phyloP scores from a whole-genome alignment of 805 yeast species.

The Saccharomycopsis olivae region DNA sequence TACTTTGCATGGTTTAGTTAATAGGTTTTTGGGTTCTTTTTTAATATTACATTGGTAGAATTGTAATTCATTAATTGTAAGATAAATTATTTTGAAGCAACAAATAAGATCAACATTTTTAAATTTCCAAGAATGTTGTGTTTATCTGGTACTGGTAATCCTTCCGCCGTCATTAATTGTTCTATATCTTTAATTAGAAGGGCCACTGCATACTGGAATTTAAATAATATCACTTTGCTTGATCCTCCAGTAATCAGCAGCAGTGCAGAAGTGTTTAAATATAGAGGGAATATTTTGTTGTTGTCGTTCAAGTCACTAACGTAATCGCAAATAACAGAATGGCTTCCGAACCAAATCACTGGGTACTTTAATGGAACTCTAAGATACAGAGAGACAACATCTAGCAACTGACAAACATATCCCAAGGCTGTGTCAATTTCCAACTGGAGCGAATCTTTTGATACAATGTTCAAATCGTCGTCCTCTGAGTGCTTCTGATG shows the following conservation, averaged over 20 bases:
- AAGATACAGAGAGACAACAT: conserved; percentile 31
- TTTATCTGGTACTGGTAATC: conserved; percentile 25
- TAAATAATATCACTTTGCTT: conserved; percentile 23
- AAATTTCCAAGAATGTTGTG: conserved; percentile 28
- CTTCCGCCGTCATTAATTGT: conserved; percentile 28
- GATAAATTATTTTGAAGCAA: conserved; percentile 10
- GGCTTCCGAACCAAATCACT: conserved; percentile 35
- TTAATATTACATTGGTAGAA: neutral
- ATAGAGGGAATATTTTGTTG: conserved; percentile 34
- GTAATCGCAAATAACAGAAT: conserved; percentile 38
- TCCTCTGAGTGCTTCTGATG: neutral
- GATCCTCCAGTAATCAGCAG: neutral
- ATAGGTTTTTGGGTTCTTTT: neutral
- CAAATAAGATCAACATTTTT: conserved; percentile 20
- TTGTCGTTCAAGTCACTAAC: conserved; percentile 31
- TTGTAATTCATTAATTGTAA: neutral
- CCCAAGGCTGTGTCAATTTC: conserved; percentile 41
- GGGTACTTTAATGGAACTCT: conserved; percentile 40
- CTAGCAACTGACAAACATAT: conserved; percentile 33
- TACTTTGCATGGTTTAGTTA: neutral
- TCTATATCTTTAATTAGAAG: conserved; percentile 38
- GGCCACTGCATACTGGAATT: conserved; percentile 41
- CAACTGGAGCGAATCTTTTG: conserved; percentile 26
- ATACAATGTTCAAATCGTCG: conserved; percentile 15
- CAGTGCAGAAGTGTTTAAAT: conserved; percentile 32